Evolutionary conservation across 148 eudicot genomes (phyloP).

Genomic region (Gaultheria prostrata): DNA sequence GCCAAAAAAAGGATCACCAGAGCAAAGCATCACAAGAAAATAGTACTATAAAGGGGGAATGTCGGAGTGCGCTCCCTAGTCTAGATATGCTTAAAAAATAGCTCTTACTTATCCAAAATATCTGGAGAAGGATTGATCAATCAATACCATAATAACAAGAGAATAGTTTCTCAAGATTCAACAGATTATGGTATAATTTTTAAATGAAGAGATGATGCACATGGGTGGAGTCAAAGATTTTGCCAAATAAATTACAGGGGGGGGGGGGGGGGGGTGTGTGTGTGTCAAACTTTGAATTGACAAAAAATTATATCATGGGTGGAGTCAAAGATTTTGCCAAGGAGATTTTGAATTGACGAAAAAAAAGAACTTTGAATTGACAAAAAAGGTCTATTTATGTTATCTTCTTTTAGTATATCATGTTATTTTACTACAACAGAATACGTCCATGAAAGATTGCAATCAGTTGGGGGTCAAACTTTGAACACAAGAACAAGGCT

Average conservation of each 20-base stretch:
- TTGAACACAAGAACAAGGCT: neutral
- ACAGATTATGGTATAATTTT: neutral
- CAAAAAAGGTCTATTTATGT: too few species aligned
- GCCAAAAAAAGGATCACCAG: neutral
- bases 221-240: neutral
- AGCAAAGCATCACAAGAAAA: neutral
- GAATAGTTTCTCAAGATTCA: neutral
- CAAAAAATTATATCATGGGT: too few species aligned
- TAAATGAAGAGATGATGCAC: slow-evolving; percentile 2
- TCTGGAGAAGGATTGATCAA: neutral
- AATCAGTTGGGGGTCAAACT: neutral
- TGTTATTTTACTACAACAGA: neutral
- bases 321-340: neutral
- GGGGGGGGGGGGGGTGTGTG: too few species aligned
- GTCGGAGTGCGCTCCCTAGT: too few species aligned
- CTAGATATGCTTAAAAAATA: too few species aligned
- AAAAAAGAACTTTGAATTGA: neutral
- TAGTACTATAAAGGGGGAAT: too few species aligned
- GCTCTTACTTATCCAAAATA: neutral
- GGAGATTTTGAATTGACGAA: too few species aligned
- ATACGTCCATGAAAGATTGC: neutral
- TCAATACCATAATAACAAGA: neutral
- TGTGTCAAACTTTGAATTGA: slow-evolving; percentile 2
- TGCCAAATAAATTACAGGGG: neutral
- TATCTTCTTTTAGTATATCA: neutral